phyloP scores from a whole-genome alignment of 768 basidiomycete genomes.

The Amanita molliuscula region DNA sequence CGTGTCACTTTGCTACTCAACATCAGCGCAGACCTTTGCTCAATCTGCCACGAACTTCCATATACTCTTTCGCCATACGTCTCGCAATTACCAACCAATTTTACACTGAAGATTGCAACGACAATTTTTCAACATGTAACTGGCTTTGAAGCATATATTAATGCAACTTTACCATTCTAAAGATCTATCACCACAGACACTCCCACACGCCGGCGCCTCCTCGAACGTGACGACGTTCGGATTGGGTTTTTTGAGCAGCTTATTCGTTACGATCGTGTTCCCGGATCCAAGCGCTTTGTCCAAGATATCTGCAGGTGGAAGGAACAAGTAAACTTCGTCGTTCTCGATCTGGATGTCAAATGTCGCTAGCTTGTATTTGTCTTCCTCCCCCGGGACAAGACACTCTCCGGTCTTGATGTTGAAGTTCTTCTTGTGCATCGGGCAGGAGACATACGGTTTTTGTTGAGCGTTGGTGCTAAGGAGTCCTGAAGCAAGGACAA shows the following conservation, averaged over 20 bases:
- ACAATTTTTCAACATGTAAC: no score
- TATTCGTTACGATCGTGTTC: neutral
- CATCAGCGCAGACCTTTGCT: no score
- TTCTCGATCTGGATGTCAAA: neutral
- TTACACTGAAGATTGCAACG: no score
- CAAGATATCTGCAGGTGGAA: neutral
- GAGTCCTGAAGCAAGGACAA: slow-evolving; percentile 62
- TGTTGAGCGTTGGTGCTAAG: slow-evolving; percentile 54
- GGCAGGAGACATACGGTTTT: slow-evolving; percentile 33
- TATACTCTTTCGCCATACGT: no score
- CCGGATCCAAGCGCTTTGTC: neutral
- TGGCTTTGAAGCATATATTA: no score
- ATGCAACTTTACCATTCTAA: neutral
- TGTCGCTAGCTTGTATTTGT: slow-evolving; percentile 2
- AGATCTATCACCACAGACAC: neutral
- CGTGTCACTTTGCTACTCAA: no score
- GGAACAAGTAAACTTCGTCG: neutral
- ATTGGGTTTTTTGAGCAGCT: neutral
- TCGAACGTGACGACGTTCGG: neutral
- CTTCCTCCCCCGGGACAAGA: slow-evolving; percentile 2
- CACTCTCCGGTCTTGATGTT: slow-evolving; percentile 1
- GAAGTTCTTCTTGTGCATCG: slow-evolving; percentile 31
- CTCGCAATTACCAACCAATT: no score
- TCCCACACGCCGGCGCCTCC: neutral
- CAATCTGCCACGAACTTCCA: no score